Evolutionary conservation across 2,329 filamentous ascomycete genomes (phyloP).

Genomic region (Colletotrichum orchidophilum): DNA sequence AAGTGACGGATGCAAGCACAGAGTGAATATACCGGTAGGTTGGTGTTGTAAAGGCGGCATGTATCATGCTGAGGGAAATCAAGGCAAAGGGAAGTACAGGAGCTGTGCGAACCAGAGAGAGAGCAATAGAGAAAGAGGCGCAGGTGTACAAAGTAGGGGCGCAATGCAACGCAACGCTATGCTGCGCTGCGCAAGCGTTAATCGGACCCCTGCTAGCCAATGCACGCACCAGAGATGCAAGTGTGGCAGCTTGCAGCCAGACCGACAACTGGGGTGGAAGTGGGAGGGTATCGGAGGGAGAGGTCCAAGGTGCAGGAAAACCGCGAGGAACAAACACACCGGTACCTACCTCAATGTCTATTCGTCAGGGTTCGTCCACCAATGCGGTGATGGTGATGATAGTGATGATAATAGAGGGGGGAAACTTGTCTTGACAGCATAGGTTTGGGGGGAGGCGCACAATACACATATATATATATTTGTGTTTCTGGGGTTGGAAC

Average conservation of each 20-base stretch:
- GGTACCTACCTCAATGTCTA: conserved; percentile 24
- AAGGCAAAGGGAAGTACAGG: background rate
- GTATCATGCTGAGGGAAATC: background rate
- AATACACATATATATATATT: conserved; percentile 21
- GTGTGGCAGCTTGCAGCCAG: conserved; percentile 32
- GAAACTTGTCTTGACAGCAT: background rate
- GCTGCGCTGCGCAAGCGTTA: conserved; percentile 26
- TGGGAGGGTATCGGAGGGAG: conserved; percentile 4
- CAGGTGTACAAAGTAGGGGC: conserved; percentile 8
- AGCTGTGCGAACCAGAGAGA: background rate
- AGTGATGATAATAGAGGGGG: background rate
- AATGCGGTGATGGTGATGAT: background rate
- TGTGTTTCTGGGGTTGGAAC: background rate
- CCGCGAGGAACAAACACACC: background rate
- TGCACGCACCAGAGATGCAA: conserved; percentile 29
- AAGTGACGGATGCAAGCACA: conserved; percentile 12
- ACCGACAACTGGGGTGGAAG: conserved; percentile 30
- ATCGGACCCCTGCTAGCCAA: conserved; percentile 31
- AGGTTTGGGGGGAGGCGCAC: background rate
- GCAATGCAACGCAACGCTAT: conserved; percentile 18
- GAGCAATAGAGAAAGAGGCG: background rate
- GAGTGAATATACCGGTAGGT: conserved; percentile 2
- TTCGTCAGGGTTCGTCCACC: conserved; percentile 11
- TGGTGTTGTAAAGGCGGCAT: background rate
- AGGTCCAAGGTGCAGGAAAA: background rate